These are phyloP conservation scores for Thalassiosira mediterranea DNA, from an alignment of 352 stramenopile species.

Conservation along the genomic window DNA sequence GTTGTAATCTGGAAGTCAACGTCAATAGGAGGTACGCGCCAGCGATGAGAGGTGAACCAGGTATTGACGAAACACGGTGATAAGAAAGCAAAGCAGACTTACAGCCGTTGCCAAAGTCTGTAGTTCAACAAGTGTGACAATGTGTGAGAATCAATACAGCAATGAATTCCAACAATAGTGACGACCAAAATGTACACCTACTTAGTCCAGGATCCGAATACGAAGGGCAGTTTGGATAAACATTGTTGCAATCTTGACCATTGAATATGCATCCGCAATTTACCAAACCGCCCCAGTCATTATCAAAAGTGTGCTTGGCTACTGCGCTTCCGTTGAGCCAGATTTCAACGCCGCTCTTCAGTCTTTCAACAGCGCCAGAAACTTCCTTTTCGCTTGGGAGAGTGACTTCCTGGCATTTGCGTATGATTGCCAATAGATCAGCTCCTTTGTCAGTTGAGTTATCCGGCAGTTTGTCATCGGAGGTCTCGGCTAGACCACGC, in stretches of 20 bases:
- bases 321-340: slow-evolving; percentile 85
- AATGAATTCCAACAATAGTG: no score
- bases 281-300: slow-evolving; percentile 84
- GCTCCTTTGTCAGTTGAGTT: slow-evolving; percentile 22
- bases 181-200: no score
- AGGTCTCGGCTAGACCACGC: slow-evolving; percentile 49
- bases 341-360: slow-evolving; percentile 70
- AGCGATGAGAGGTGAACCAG: no score
- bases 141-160: no score
- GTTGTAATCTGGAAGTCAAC: no score
- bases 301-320: slow-evolving; percentile 84
- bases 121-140: no score
- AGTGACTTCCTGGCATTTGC: slow-evolving; percentile 45
- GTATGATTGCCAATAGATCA: slow-evolving; percentile 35
- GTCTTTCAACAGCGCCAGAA: slow-evolving; percentile 47
- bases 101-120: no score
- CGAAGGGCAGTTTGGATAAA: slow-evolving; percentile 76
- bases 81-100: no score
- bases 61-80: no score
- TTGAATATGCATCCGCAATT: slow-evolving; percentile 84
- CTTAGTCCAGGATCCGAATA: slow-evolving; percentile 81
- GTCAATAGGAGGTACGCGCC: no score
- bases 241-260: slow-evolving; percentile 70
- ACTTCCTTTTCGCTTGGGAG: slow-evolving; percentile 69
- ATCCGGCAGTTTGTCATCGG: slow-evolving; percentile 22